Evolutionary conservation across 2,329 filamentous ascomycete genomes (phyloP), one percentile per base, ranked within the genome.

Genomic region (Arthroderma uncinatum): DNA sequence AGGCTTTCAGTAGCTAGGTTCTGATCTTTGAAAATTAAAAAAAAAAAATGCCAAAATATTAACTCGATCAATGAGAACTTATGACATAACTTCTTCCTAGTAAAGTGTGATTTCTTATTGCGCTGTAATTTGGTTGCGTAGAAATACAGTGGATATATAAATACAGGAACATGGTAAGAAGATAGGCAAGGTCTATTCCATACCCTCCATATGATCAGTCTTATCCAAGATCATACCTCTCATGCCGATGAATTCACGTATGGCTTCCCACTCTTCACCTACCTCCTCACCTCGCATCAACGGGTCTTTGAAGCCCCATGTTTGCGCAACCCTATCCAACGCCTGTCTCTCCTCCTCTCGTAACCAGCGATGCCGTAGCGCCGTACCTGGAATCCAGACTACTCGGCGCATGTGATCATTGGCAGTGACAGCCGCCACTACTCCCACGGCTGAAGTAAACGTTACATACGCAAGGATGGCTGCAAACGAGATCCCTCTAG

Each of bases 401-500:
- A 97, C 89, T 19, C 93, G 83, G 66, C 86, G 85, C 88, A 96
- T 95, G 72, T 97, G 90, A 70, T 97, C 91, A 71, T 96, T 96
- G 59, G 85, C 79, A 34, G 92, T 96, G 25, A 89, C 84, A 59
- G 94, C 76, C 7, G 92, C 89, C 37, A 97, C 82, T 42, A 93
- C 74, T 2, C 92, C 93, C 55, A 97, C 81, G 8, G 85, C 89
- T 2, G 82, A 84, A 3, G 90, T 90, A 61, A 89, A 88, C 19
- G 83, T 80, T 42, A 94, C 78, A 70, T 97, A 98, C 5, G 89
- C 87, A 60, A 92, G 74, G 53, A 93, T 86, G 10, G 88, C 91
- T 0, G 81, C 82, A 67, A 95, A 89, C 3, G 87, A 85, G 59
- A 94, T 82, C 9, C 82, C 82, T 1, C 89, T 94, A 8, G 90